Base-by-base conservation (phyloP, 768 basidiomycete species). In the Boletus bicolor region DNA sequence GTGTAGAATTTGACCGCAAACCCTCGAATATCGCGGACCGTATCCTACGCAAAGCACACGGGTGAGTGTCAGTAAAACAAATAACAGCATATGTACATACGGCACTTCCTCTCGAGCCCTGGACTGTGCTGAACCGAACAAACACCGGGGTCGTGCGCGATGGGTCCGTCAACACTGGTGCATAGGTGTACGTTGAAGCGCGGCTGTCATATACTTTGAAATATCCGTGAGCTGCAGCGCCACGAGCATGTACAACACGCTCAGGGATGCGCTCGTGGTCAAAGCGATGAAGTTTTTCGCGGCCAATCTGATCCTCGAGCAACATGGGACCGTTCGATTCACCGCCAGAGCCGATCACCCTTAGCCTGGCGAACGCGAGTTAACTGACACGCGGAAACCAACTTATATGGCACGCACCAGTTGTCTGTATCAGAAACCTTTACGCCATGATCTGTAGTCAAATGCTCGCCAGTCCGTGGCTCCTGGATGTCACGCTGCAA, bases 251-350 rank as follows among this genome's bases (percentile, higher is more conserved):
- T 8, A 87, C 86, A 10, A 87, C 84, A 44, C 90, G 88, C 75
- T 92, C 92, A 0, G 93, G 92, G 51, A 94, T 93, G 39, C 91
- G 87, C 68, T 94, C 91, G 64, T 92, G 91, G 66, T 93, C 91
- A 64, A 92, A 93, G 14, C 85, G 80, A 51, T 82, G 81, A 32
- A 91, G 82, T 71, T 91, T 90, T 74, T 88, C 85, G 60, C 87
- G 81, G 5, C 79, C 80, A 59, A 88, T 79, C 55, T 87, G 84
- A 65, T 90, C 88, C 64, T 91, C 89, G n/a, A 95, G 78, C 8
- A 91, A 75, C 26, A 82, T 81, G 1, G 92, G 87, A 0, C 91
- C 93, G 3, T 76, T 75, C 38, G 73, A 71, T 26, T 71, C 60
- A 34, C 77, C 80, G 57, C 77, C 70, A 19, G 74, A 68, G 21